Conservation (phyloP, 441 rosid genomes). For the Biscutella auriculata region DNA sequence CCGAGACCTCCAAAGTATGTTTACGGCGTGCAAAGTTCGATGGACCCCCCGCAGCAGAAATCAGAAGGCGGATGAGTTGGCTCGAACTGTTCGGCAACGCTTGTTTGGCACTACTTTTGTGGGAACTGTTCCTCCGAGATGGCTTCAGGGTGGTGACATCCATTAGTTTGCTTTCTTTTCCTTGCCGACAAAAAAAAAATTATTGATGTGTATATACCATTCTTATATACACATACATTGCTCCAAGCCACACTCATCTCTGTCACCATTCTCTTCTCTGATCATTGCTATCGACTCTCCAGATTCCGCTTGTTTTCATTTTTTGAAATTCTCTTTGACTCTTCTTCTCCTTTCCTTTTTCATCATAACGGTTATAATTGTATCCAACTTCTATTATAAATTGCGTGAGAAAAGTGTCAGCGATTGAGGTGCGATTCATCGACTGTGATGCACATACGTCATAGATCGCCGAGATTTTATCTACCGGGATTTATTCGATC, state of each 20-base stretch:
- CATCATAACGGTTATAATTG: conserved; percentile 8
- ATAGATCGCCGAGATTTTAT: conserved; percentile 8
- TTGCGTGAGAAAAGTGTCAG: background rate
- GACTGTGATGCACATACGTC: conserved; percentile 14
- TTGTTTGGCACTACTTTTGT: too few species aligned
- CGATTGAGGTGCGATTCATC: conserved; percentile 8
- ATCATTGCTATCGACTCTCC: conserved; percentile 16
- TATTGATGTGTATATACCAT: too few species aligned
- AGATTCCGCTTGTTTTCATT: conserved; percentile 16
- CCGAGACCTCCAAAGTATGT: too few species aligned
- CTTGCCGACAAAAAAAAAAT: too few species aligned
- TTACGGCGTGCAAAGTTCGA: too few species aligned
- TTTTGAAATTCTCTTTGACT: conserved; percentile 9
- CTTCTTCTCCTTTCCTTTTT: conserved; percentile 3
- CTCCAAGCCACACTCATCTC: background rate
- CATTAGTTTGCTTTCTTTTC: too few species aligned
- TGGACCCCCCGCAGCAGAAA: too few species aligned
- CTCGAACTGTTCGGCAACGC: too few species aligned
- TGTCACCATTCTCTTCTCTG: background rate
- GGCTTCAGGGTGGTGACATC: too few species aligned
- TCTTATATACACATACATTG: background rate
- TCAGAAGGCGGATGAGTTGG: too few species aligned
- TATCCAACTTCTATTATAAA: background rate
- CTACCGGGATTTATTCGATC: background rate
- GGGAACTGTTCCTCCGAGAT: too few species aligned